Conservation (phyloP, 768 basidiomycete genomes). For the Termitomyces bulborhizus region DNA sequence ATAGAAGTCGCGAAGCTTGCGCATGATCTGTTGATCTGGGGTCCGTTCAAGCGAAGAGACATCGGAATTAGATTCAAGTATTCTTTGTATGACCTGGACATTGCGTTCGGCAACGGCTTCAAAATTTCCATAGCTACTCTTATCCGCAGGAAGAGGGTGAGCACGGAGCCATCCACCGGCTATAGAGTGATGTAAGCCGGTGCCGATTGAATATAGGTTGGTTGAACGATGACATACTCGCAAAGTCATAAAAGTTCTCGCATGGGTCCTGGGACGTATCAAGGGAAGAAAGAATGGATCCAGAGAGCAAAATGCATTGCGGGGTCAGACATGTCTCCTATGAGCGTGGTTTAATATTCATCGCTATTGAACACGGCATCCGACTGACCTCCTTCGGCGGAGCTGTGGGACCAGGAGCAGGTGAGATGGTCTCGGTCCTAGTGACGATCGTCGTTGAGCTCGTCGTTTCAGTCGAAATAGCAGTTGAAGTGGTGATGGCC, state of each 20-base stretch:
- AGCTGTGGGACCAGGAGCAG: slow-evolving; percentile 45
- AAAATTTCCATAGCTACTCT: slow-evolving; percentile 68
- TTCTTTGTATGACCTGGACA: slow-evolving; percentile 65
- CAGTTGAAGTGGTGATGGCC: slow-evolving; percentile 28
- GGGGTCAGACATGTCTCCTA: slow-evolving; percentile 69
- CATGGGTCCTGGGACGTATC: slow-evolving; percentile 88
- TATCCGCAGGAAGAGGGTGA: slow-evolving; percentile 85
- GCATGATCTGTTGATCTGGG: slow-evolving; percentile 46
- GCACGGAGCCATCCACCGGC: slow-evolving; percentile 84
- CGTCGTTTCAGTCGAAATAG: slow-evolving; percentile 15
- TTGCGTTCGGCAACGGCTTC: slow-evolving; percentile 69
- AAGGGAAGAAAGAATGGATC: slow-evolving; percentile 72
- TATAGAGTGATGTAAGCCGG: slow-evolving; percentile 20
- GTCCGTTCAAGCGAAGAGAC: slow-evolving; percentile 26
- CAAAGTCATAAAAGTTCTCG: slow-evolving; percentile 90
- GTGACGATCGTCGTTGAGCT: slow-evolving; percentile 26
- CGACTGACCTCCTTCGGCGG: slow-evolving; percentile 45
- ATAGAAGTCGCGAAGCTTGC: slow-evolving; percentile 70
- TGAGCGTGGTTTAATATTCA: slow-evolving; percentile 5
- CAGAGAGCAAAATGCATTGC: slow-evolving; percentile 79
- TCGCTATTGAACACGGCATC: neutral
- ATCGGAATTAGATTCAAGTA: slow-evolving; percentile 52
- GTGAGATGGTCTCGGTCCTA: slow-evolving; percentile 35
- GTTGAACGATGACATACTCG: slow-evolving; percentile 54
- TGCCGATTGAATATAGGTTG: neutral